These are phyloP conservation scores for Cyclocybe aegerita DNA, from an alignment of 768 basidiomycete species.

Conservation along the genomic window DNA sequence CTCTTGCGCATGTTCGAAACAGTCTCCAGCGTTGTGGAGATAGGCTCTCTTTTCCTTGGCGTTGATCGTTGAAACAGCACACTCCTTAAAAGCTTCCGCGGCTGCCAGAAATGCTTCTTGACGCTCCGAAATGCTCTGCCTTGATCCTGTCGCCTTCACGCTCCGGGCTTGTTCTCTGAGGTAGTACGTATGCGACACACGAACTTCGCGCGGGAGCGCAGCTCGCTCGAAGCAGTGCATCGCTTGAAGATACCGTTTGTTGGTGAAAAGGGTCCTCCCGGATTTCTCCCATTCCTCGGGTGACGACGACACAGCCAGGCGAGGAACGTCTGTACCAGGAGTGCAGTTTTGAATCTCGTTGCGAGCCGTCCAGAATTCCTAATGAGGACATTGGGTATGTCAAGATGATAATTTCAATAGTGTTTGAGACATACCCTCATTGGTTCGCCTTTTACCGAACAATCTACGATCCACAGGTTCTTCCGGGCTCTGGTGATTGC, in stretches of 20 bases:
- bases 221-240: constrained; percentile 42
- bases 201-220: constrained; percentile 36
- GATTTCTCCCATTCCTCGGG: constrained; percentile 36
- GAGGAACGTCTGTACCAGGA: constrained; percentile 49
- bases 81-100: constrained; percentile 48
- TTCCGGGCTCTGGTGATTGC: constrained; percentile 66
- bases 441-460: constrained; percentile 48
- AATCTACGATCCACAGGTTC: constrained; percentile 68
- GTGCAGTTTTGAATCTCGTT: constrained; percentile 49
- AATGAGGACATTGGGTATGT: not conserved
- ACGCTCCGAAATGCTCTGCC: constrained; percentile 11
- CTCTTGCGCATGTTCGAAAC: constrained; percentile 40
- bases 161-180: constrained; percentile 51
- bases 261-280: constrained; percentile 34
- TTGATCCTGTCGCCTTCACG: constrained; percentile 17
- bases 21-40: constrained; percentile 44
- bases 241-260: constrained; percentile 52
- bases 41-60: constrained; percentile 33
- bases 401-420: not conserved
- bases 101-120: constrained; percentile 40
- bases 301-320: constrained; percentile 54
- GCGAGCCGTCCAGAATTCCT: constrained; percentile 53
- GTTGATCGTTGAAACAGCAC: constrained; percentile 30
- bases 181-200: constrained; percentile 51
- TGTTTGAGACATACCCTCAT: constrained; percentile 45